Conservation (phyloP, 2,329 filamentous ascomycete genomes). For the Colletotrichum orbiculare region DNA sequence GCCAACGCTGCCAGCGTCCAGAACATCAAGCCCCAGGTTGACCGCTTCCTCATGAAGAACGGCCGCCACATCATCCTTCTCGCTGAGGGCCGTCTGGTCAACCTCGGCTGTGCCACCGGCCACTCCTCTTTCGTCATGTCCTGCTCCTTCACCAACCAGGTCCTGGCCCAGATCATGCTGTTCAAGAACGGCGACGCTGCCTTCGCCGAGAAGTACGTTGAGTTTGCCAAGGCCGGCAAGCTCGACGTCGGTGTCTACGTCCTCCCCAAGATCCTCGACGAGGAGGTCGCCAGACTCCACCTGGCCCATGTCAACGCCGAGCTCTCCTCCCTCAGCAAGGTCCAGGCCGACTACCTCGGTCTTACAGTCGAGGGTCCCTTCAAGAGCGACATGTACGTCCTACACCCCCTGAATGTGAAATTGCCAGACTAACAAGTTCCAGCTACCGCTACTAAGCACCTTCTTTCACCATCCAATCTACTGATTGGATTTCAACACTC, state of each 20-base stretch:
- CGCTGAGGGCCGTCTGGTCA: slow-evolving; percentile 98
- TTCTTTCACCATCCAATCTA: slow-evolving; percentile 45
- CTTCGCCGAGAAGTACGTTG: slow-evolving; percentile 93
- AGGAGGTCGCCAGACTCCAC: slow-evolving; percentile 97
- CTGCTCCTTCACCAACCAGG: slow-evolving; percentile 99
- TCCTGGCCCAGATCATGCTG: slow-evolving; percentile 98
- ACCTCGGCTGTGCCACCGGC: slow-evolving; percentile 98
- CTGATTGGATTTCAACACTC: slow-evolving; percentile 36
- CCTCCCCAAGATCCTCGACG: slow-evolving; percentile 97
- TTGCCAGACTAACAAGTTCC: slow-evolving; percentile 34
- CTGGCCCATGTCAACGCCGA: slow-evolving; percentile 93
- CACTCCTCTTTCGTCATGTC: slow-evolving; percentile 99
- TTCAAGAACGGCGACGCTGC: slow-evolving; percentile 91
- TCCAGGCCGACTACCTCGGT: slow-evolving; percentile 95
- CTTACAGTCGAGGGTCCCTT: slow-evolving; percentile 88
- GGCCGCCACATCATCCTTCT: slow-evolving; percentile 98
- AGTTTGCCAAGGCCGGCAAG: slow-evolving; percentile 93
- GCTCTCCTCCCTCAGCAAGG: slow-evolving; percentile 84
- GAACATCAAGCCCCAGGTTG: slow-evolving; percentile 99
- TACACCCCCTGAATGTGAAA: neutral
- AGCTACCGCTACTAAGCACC: slow-evolving; percentile 59
- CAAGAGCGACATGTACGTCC: slow-evolving; percentile 90
- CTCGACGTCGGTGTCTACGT: slow-evolving; percentile 94
- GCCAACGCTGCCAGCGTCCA: slow-evolving; percentile 90
- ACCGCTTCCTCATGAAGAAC: slow-evolving; percentile 94